Evolutionary conservation across 257 asterid genomes (phyloP).

Genomic region (Fraxinus americana): DNA sequence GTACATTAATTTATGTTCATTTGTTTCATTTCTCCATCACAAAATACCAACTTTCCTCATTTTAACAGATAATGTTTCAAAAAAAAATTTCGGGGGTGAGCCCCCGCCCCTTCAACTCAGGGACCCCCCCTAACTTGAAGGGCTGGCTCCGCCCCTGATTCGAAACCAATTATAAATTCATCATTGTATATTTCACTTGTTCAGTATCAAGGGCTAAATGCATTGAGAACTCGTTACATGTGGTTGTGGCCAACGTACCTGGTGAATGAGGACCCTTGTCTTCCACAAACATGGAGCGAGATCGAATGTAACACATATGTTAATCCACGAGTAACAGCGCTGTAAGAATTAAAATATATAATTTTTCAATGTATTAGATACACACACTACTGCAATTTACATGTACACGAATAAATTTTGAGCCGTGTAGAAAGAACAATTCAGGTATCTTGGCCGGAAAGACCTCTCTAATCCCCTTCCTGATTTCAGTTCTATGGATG

Average conservation of each 20-base stretch:
- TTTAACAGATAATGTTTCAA: no score
- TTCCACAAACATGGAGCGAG: slow-evolving; percentile 39
- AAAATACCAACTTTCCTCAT: no score
- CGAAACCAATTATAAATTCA: no score
- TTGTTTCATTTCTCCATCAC: no score
- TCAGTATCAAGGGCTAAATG: slow-evolving; percentile 30
- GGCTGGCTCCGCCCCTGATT: no score
- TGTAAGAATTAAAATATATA: slow-evolving; percentile 25
- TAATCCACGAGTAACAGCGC: slow-evolving; percentile 30
- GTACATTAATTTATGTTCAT: no score
- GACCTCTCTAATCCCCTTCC: slow-evolving; percentile 23
- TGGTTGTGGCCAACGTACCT: neutral
- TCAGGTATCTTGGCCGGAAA: slow-evolving; percentile 37
- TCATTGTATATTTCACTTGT: neutral
- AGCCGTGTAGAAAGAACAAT: neutral
- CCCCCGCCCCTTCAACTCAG: no score
- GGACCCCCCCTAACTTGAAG: no score
- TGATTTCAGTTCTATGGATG: slow-evolving; percentile 47
- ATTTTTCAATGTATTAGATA: neutral
- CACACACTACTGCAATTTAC: no score
- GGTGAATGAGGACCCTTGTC: slow-evolving; percentile 35
- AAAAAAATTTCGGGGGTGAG: no score
- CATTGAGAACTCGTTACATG: neutral
- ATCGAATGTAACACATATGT: slow-evolving; percentile 38
- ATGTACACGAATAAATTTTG: no score